These are phyloP conservation scores for Nemania bipapillata DNA, from an alignment of 2,329 filamentous ascomycete species.

Conservation along the genomic window DNA sequence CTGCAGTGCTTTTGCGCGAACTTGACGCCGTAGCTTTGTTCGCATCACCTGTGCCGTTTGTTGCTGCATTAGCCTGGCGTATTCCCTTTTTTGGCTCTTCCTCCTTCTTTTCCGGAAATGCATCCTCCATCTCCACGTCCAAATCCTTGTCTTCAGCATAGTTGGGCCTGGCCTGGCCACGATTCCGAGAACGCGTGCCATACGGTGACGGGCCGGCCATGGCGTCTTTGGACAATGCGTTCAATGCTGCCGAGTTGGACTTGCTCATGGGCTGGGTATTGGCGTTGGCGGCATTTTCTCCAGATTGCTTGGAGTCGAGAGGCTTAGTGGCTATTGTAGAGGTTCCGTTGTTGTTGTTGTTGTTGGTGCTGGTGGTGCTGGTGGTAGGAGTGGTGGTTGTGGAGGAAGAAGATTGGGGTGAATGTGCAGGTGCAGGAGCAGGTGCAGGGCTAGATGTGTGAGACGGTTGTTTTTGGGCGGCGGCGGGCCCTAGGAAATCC, in stretches of 20 bases:
- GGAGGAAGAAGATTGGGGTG: slow-evolving; percentile 34
- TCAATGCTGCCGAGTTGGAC: slow-evolving; percentile 59
- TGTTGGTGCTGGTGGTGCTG: neutral
- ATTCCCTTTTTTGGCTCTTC: slow-evolving; percentile 68
- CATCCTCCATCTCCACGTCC: slow-evolving; percentile 86
- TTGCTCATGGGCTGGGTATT: slow-evolving; percentile 61
- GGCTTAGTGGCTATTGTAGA: slow-evolving; percentile 37
- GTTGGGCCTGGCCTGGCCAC: slow-evolving; percentile 83
- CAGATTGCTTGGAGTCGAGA: slow-evolving; percentile 44
- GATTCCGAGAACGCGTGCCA: slow-evolving; percentile 92
- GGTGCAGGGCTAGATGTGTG: slow-evolving; percentile 48
- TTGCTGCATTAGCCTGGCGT: slow-evolving; percentile 57
- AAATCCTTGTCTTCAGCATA: slow-evolving; percentile 95
- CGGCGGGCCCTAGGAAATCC: slow-evolving; percentile 46
- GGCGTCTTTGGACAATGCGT: slow-evolving; percentile 61
- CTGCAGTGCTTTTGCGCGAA: slow-evolving; percentile 56
- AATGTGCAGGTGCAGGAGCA: slow-evolving; percentile 35
- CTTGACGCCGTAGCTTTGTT: slow-evolving; percentile 45
- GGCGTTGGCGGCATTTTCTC: slow-evolving; percentile 52
- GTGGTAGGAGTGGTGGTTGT: slow-evolving; percentile 18
- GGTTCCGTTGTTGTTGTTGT: neutral
- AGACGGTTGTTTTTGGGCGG: slow-evolving; percentile 49
- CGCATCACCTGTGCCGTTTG: slow-evolving; percentile 50
- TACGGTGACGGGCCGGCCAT: slow-evolving; percentile 74
- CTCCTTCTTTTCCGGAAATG: slow-evolving; percentile 66